A percentile compares a stretch with the other conserved stretches of the same genome.
phyloP scores from a whole-genome alignment of 306 rosid species.

The Sophora flavescens region DNA sequence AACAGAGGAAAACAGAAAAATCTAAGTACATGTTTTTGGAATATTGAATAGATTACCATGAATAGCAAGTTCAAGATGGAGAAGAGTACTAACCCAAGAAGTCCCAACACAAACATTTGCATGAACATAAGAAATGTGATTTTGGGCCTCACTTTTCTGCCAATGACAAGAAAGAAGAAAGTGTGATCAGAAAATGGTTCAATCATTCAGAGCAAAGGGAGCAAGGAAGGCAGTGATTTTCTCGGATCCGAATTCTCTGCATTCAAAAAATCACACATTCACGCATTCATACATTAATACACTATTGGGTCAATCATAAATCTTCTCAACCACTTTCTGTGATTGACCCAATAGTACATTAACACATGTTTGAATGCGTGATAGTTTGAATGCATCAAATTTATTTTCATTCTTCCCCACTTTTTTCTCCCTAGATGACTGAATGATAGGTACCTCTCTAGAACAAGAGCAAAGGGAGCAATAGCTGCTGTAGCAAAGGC shows the following conservation, averaged over 20 bases:
- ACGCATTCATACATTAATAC: too few species aligned
- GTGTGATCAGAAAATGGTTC: conserved; percentile 33
- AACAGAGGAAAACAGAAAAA: not conserved
- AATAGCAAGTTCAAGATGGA: not conserved
- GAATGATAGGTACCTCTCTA: conserved; percentile 67
- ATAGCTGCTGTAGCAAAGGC: conserved; percentile 87
- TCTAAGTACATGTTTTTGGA: not conserved
- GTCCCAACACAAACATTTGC: conserved; percentile 79
- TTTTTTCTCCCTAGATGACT: not conserved
- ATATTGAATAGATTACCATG: not conserved
- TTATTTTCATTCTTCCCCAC: too few species aligned
- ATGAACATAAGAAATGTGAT: conserved; percentile 72
- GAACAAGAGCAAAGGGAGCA: conserved; percentile 93
- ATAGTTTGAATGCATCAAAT: too few species aligned
- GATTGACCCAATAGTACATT: too few species aligned
- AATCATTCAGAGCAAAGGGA: not conserved
- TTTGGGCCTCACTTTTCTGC: conserved; percentile 88
- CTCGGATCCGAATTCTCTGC: not conserved
- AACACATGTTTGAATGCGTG: too few species aligned
- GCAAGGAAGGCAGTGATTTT: not conserved
- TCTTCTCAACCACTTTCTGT: too few species aligned
- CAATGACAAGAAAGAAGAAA: conserved; percentile 6
- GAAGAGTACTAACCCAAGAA: conserved; percentile 78
- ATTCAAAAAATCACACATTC: too few species aligned
- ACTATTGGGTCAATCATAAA: too few species aligned